Base-by-base conservation (phyloP, 345 rosid species). In the Brassica rapa region DNA sequence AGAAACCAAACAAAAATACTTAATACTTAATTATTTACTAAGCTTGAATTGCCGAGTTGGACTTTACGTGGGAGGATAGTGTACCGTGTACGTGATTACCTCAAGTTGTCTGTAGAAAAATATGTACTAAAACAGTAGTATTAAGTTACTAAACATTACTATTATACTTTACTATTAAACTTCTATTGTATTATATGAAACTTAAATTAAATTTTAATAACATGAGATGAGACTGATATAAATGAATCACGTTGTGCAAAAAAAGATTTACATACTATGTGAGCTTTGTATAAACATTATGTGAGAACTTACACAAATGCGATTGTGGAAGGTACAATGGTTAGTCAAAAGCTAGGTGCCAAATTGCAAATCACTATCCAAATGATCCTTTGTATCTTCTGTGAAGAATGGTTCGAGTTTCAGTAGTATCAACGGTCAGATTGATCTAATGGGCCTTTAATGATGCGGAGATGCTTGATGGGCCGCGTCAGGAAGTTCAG, bases 51-150 rank as follows among this genome's bases (percentile, higher is more conserved):
- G 78, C 15, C 65, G 65, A 35, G 66, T 73, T 73, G 70, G 82
- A 79, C 74, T 72, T 78, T 72, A 66, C 82, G 77, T 79, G 46
- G 57, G 41, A 78, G 10, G 35, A 68, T 61, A 35, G 59, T 61
- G 59, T 33, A 62, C 74, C 75, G 60, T 25, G 65, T 46, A 62
- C 78, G 79, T 68, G 62, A 72, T 66, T 78, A 72, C 9, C 77
- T 65, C 68, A 65, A 66, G 33, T 72, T 78, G 72, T 71, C 77
- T 78, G 81, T 68, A 66, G 23, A 76, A 49, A 46, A 7, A 16
- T 15, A 53, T 53, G 16, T 53, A 53, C 56, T 5, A 51, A 14
- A 53, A 53, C 60, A 53, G 24, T 16, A 53, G 60, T 53, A 53
- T 1, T 61, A 14, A 46, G 51, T 32, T 61, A 62, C 70, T 19